phyloP scores from a whole-genome alignment of 169 alveolate species.

The Pseudocohnilembus persalinus region DNA sequence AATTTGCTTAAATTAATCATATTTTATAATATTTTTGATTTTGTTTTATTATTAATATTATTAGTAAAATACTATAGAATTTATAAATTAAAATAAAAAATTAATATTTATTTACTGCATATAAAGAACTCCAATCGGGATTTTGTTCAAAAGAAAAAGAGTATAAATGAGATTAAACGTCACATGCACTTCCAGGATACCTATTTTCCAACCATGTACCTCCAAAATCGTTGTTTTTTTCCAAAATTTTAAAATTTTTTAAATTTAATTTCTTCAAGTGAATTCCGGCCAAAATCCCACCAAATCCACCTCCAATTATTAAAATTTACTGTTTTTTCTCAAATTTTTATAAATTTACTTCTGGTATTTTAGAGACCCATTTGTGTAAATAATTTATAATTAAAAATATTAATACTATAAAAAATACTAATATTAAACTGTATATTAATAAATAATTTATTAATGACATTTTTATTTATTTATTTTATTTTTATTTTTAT shows the following conservation, averaged over 20 bases:
- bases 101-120: neutral
- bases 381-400: too few species aligned
- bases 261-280: neutral
- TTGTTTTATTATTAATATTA: too few species aligned
- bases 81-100: too few species aligned
- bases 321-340: too few species aligned
- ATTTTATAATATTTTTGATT: too few species aligned
- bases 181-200: neutral
- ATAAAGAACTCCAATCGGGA: neutral
- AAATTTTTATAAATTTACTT: too few species aligned
- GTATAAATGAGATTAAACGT: neutral
- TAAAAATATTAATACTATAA: too few species aligned
- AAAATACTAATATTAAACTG: too few species aligned
- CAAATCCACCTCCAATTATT: neutral
- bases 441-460: too few species aligned
- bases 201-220: neutral
- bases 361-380: too few species aligned
- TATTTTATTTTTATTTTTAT: too few species aligned
- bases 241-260: neutral
- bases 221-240: neutral
- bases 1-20: neutral
- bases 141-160: neutral
- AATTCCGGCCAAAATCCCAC: neutral
- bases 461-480: too few species aligned
- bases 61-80: neutral